Evolutionary conservation across 2,329 filamentous ascomycete genomes (phyloP), one percentile per base, ranked within the genome.

Genomic region (Diplodia intermedia): DNA sequence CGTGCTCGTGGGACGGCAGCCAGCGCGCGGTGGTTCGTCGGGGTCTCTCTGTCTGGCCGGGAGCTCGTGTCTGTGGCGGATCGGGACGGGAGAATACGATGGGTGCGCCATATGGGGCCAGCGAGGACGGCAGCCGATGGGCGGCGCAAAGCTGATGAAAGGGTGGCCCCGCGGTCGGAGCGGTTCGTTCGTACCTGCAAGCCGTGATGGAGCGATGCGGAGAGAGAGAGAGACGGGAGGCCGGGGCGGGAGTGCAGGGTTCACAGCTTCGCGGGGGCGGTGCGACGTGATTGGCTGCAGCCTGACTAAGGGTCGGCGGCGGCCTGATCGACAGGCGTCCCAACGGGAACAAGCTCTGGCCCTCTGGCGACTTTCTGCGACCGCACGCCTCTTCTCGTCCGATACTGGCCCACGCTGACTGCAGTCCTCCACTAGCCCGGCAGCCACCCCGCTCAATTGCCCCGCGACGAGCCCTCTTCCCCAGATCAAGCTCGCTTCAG

Each of bases 61-160:
- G 23, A 23, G 38, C 43, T 50, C 40, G 57, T 63, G 60, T 50
- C 60, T 38, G 26, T 20, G 60, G 31, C 6, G 15, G 40, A 36
- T 49, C 40, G 14, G 38, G 57, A 26, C 57, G 57, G 60, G 29
- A 63, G n/a, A 52, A 63, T 52, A 63, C 60, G 60, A 63, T n/a
- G n/a, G 15, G 31, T 14, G n/a, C 43, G 43, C 60, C 60, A 52
- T 26, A 26, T 26, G 31, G 31, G 8, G 43, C 36, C n/a, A n/a
- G 9, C 15, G 26, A 20, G 29, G 47, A 26, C 6, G 36, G 14
- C 20, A 9, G 15, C 18, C 15, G 6, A 29, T 11, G 23, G 1
- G 38, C 18, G 38, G 56, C 20, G 56, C 38, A 61, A 31, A 23
- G 56, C 31, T 56, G 54, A n/a, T n/a, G 15, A 18, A 33, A 20